Evolutionary conservation across 2,329 filamentous ascomycete genomes (phyloP).

Genomic region (Aspergillus fischeri): DNA sequence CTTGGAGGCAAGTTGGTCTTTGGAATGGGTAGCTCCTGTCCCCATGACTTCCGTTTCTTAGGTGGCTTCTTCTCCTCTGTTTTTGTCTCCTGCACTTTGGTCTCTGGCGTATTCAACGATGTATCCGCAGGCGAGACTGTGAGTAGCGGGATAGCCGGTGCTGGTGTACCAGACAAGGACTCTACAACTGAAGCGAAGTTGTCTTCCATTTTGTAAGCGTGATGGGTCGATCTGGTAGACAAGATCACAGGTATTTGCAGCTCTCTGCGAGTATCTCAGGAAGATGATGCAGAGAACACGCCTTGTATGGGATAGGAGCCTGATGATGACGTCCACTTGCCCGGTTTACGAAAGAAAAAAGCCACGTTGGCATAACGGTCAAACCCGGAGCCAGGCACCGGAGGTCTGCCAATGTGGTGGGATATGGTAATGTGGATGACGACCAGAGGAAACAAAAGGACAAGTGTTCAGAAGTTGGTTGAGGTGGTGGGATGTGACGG

Average conservation of each 20-base stretch:
- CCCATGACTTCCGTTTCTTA: conserved; percentile 99
- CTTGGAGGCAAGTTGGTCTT: conserved; percentile 94
- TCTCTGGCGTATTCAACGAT: conserved; percentile 28
- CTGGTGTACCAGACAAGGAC: conserved; percentile 29
- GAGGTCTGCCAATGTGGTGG: conserved; percentile 6
- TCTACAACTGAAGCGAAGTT: conserved; percentile 27
- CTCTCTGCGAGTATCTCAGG: conserved; percentile 8
- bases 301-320: conserved; percentile 1
- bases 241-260: not conserved
- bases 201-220: conserved; percentile 27
- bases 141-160: conserved; percentile 31
- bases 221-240: not conserved
- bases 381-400: conserved; percentile 24
- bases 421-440: conserved; percentile 6
- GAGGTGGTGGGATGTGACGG: conserved; percentile 5
- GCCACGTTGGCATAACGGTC: conserved; percentile 37
- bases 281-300: not conserved
- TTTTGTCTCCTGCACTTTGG: conserved; percentile 20
- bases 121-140: conserved; percentile 42
- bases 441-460: conserved; percentile 24
- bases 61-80: conserved; percentile 64
- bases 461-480: conserved; percentile 28
- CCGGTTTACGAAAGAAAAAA: conserved; percentile 17
- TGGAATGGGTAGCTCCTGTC: conserved; percentile 90
- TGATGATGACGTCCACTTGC: conserved; percentile 6